Conservation (phyloP, 1,139 yeast genomes). For the Tardiomyces digboiensis region DNA sequence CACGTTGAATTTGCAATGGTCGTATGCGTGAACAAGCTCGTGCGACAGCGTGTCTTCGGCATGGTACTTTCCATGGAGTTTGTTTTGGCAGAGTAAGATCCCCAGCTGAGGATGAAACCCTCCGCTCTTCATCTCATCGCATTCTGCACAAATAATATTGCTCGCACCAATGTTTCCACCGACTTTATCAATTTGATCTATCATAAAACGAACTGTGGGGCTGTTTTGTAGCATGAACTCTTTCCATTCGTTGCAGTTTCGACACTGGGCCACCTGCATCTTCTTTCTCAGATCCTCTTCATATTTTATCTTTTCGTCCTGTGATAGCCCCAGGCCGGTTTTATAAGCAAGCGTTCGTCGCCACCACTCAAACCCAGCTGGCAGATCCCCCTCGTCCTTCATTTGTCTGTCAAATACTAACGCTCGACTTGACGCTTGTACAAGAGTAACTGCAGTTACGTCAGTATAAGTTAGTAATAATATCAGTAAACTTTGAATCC, state of each 20-base stretch:
- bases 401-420: too few species aligned
- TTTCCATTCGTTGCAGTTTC: constrained; percentile 57
- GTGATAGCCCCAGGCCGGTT: constrained; percentile 59
- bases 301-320: constrained; percentile 44
- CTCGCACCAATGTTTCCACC: constrained; percentile 41
- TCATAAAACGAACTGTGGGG: constrained; percentile 84
- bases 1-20: constrained; percentile 76
- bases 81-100: constrained; percentile 76
- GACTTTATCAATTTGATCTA: constrained; percentile 67
- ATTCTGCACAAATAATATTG: constrained; percentile 70
- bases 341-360: constrained; percentile 60
- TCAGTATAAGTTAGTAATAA: too few species aligned
- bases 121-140: constrained; percentile 84
- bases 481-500: too few species aligned
- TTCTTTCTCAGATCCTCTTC: constrained; percentile 40
- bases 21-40: constrained; percentile 91
- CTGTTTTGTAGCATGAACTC: constrained; percentile 72
- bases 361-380: constrained; percentile 70
- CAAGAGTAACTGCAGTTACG: too few species aligned
- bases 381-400: constrained; percentile 1
- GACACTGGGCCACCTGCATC: constrained; percentile 47
- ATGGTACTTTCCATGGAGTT: constrained; percentile 69
- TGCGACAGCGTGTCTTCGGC: constrained; percentile 88
- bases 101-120: constrained; percentile 93
- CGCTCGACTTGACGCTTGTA: too few species aligned